These are phyloP conservation scores for Tuber indicum DNA, from an alignment of 495 filamentous ascomycete species.

Conservation along the genomic window DNA sequence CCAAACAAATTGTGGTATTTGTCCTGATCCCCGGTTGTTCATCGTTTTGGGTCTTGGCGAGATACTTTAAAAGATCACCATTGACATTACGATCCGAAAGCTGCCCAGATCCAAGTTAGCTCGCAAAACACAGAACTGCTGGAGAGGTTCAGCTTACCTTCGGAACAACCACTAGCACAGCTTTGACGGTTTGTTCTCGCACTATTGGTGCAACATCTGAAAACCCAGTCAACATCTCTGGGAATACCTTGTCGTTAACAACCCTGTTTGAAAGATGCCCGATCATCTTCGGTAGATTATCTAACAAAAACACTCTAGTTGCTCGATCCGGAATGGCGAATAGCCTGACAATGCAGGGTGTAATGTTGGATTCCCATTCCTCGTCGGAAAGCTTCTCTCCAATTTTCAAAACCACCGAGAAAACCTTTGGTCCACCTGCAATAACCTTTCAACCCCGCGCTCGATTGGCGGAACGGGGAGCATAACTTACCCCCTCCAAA, in stretches of 20 bases:
- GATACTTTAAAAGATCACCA: constrained; percentile 79
- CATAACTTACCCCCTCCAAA: constrained; percentile 65
- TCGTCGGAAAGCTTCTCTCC: constrained; percentile 76
- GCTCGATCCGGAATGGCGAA: constrained; percentile 90
- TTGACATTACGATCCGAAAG: constrained; percentile 88
- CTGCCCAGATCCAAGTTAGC: constrained; percentile 19
- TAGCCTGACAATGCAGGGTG: constrained; percentile 76
- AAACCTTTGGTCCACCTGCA: constrained; percentile 74
- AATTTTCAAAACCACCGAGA: constrained; percentile 82
- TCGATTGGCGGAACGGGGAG: background rate
- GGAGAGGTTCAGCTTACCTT: constrained; percentile 47
- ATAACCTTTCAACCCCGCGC: background rate
- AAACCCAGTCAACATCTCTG: constrained; percentile 89
- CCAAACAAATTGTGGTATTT: constrained; percentile 94
- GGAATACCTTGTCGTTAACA: constrained; percentile 95
- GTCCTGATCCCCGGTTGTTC: constrained; percentile 96
- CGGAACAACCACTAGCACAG: constrained; percentile 71
- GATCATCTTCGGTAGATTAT: constrained; percentile 86
- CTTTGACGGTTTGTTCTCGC: constrained; percentile 90
- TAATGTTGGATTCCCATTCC: constrained; percentile 78
- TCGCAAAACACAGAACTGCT: background rate
- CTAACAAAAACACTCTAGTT: constrained; percentile 81
- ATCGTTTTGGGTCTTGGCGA: constrained; percentile 95
- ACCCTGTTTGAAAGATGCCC: constrained; percentile 80
- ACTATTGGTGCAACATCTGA: constrained; percentile 85